Conservation (phyloP, 192 early-diverging fungal genomes). For the Coemansia umbellata region DNA sequence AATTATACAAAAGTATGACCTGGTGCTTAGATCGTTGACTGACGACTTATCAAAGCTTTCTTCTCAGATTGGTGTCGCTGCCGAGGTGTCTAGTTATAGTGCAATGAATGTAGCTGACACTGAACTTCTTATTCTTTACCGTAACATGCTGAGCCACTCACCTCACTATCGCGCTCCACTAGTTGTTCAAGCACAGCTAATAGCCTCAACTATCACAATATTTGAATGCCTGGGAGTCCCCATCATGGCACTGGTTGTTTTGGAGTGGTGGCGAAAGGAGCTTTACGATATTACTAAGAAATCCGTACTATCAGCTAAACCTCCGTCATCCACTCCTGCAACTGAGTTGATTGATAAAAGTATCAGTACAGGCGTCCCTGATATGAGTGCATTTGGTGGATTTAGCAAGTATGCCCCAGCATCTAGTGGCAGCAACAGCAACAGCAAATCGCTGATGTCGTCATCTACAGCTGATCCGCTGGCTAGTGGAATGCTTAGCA, state of each 20-base stretch:
- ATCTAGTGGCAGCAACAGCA: background rate
- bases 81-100: conserved; percentile 19
- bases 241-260: conserved; percentile 48
- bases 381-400: conserved; percentile 33
- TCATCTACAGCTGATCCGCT: conserved; percentile 9
- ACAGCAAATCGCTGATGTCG: background rate
- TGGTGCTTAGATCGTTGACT: conserved; percentile 36
- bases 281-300: conserved; percentile 25
- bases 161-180: conserved; percentile 41
- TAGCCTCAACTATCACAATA: conserved; percentile 50
- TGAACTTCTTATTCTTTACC: conserved; percentile 44
- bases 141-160: conserved; percentile 42
- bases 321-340: background rate
- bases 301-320: background rate
- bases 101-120: conserved; percentile 45
- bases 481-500: conserved; percentile 24
- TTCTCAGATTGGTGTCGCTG: conserved; percentile 24
- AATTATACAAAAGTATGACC: conserved; percentile 35
- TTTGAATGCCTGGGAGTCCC: conserved; percentile 49
- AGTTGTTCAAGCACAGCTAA: conserved; percentile 40
- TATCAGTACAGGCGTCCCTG: conserved; percentile 12
- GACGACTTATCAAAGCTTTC: conserved; percentile 31
- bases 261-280: conserved; percentile 50
- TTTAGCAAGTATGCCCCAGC: conserved; percentile 20
- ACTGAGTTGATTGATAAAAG: background rate